These are phyloP conservation scores for Balamuthia mandrillaris DNA, from an alignment of 208 protist species.

Conservation along the genomic window DNA sequence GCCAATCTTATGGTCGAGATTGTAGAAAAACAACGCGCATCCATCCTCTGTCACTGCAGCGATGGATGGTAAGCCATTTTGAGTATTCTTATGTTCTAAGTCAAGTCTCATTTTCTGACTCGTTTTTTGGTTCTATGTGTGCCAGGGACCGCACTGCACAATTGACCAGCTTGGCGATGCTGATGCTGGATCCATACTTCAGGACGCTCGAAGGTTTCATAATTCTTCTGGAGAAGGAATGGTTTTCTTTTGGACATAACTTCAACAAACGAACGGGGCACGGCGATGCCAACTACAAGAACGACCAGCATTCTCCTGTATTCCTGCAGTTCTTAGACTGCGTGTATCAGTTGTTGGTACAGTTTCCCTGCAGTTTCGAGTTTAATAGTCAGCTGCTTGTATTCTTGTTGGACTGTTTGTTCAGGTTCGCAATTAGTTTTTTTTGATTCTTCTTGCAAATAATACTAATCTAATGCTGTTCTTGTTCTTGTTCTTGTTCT, in stretches of 20 bases:
- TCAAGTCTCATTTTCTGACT: no score
- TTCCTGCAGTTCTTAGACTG: slow-evolving; percentile 84
- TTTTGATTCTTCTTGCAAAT: no score
- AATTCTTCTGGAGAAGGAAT: slow-evolving; percentile 85
- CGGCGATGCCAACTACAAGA: not conserved
- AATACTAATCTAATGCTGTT: no score
- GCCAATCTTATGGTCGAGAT: not conserved
- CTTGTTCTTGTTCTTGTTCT: no score
- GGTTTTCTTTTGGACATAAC: slow-evolving; percentile 83
- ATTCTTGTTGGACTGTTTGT: not conserved
- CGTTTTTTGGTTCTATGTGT: no score
- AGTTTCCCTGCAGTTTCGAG: slow-evolving; percentile 81
- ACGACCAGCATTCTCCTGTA: slow-evolving; percentile 75
- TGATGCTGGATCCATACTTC: slow-evolving; percentile 85
- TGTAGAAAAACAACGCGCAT: not conserved
- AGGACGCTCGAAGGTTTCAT: slow-evolving; percentile 83
- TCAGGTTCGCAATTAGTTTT: no score
- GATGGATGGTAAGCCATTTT: no score
- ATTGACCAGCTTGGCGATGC: slow-evolving; percentile 72
- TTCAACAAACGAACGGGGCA: slow-evolving; percentile 78
- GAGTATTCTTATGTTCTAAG: no score
- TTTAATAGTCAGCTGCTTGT: slow-evolving; percentile 78
- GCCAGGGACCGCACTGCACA: slow-evolving; percentile 86
- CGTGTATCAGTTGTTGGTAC: slow-evolving; percentile 78
- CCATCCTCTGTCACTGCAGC: not conserved